A percentile compares a stretch with the other conserved stretches of the same genome.
Conservation (phyloP, 1,139 yeast genomes). For the Sugiyamaella sp. region DNA sequence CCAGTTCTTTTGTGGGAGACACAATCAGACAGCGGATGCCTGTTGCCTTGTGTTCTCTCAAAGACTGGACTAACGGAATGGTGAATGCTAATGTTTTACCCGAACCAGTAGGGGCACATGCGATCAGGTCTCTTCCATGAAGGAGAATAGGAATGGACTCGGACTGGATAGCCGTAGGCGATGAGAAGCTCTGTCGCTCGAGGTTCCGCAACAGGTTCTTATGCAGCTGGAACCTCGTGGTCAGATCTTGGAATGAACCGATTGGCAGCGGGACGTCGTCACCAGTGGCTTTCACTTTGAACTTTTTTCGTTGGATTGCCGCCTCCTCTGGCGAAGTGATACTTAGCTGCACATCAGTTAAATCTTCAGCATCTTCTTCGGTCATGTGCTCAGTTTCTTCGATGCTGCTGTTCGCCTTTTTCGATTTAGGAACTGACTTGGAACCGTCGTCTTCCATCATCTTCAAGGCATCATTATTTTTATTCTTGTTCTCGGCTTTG, state of each 20-base stretch:
- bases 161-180: slow-evolving; percentile 91
- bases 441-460: no score
- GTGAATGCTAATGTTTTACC: slow-evolving; percentile 90
- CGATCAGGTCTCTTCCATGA: slow-evolving; percentile 68
- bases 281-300: slow-evolving; percentile 70
- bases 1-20: slow-evolving; percentile 92
- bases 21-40: slow-evolving; percentile 78
- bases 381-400: slow-evolving; percentile 28
- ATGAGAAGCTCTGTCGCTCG: slow-evolving; percentile 67
- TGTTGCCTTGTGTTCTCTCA: slow-evolving; percentile 34
- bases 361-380: slow-evolving; percentile 33
- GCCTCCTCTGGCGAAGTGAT: slow-evolving; percentile 64
- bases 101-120: slow-evolving; percentile 94
- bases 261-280: slow-evolving; percentile 83
- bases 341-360: slow-evolving; percentile 46
- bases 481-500: slow-evolving; percentile 25
- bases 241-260: slow-evolving; percentile 82
- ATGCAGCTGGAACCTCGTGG: slow-evolving; percentile 67
- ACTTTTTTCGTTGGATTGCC: slow-evolving; percentile 53
- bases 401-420: slow-evolving; percentile 21
- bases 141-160: slow-evolving; percentile 77
- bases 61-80: slow-evolving; percentile 71
- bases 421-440: neutral
- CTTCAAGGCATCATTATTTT: no score
- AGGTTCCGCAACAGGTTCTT: slow-evolving; percentile 65